Percentiles rank a stretch among this genome's conserved stretches.
phyloP scores from a whole-genome alignment of 2,329 filamentous ascomycete species.

The Penicillium hordei region DNA sequence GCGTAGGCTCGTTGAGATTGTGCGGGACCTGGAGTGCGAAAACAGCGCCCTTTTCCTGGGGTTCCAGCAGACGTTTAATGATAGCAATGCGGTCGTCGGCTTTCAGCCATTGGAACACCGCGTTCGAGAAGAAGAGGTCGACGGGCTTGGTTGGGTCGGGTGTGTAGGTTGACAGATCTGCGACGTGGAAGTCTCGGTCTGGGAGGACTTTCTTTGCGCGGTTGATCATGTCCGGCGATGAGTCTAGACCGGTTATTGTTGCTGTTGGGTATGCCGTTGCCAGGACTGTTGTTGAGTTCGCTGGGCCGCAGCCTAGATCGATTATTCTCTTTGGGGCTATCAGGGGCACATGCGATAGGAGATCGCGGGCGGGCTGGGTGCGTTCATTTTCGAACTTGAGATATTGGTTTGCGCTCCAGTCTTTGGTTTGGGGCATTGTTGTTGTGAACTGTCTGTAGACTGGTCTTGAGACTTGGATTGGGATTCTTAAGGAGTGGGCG shows the following conservation, averaged over 20 bases:
- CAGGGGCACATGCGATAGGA: slow-evolving; percentile 51
- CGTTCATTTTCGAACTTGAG: slow-evolving; percentile 56
- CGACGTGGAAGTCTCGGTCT: slow-evolving; percentile 46
- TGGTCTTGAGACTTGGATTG: background rate
- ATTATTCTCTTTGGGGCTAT: slow-evolving; percentile 47
- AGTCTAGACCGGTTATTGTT: slow-evolving; percentile 54
- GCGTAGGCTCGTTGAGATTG: slow-evolving; percentile 52
- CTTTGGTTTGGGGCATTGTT: slow-evolving; percentile 21
- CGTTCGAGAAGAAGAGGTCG: slow-evolving; percentile 57
- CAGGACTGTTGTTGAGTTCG: slow-evolving; percentile 57
- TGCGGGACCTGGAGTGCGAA: slow-evolving; percentile 58
- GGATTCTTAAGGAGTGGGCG: background rate
- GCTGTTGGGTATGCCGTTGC: slow-evolving; percentile 50
- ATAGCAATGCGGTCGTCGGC: slow-evolving; percentile 45
- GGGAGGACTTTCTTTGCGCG: slow-evolving; percentile 48
- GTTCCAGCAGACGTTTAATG: slow-evolving; percentile 46
- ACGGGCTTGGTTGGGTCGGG: slow-evolving; percentile 25
- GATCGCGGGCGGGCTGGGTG: slow-evolving; percentile 55
- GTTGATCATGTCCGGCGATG: slow-evolving; percentile 56
- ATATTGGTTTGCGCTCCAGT: slow-evolving; percentile 60
- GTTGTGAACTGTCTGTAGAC: background rate
- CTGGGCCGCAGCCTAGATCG: slow-evolving; percentile 62
- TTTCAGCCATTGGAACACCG: slow-evolving; percentile 60
- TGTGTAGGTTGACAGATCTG: slow-evolving; percentile 48
- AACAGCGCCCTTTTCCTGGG: slow-evolving; percentile 47